Conservation (phyloP, 305 asterid species). For the Fraxinus dipetala region DNA sequence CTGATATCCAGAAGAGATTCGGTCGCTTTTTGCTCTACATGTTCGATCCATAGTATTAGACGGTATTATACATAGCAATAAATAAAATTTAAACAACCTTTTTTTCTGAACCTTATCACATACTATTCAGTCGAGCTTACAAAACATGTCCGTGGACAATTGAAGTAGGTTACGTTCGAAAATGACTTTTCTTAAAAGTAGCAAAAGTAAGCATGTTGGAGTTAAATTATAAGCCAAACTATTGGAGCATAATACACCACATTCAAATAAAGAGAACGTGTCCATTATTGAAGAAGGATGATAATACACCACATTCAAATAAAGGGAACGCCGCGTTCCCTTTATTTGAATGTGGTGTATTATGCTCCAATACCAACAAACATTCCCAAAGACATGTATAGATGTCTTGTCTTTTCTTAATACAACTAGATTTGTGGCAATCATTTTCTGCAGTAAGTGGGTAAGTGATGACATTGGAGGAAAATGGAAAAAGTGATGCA, state of each 20-base stretch:
- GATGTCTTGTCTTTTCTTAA: not conserved
- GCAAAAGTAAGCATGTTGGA: not conserved
- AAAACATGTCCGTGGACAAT: not conserved
- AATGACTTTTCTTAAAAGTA: not conserved
- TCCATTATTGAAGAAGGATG: too few relatives aligned
- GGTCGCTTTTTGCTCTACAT: conserved; percentile 80
- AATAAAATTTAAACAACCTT: not conserved
- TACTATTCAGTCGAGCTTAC: not conserved
- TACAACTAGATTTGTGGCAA: not conserved
- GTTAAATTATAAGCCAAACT: not conserved
- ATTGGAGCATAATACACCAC: too few relatives aligned
- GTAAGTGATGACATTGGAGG: not conserved
- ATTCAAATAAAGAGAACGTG: too few relatives aligned
- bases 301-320: too few relatives aligned
- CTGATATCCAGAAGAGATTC: conserved; percentile 81
- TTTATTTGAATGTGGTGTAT: too few relatives aligned
- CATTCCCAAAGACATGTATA: not conserved
- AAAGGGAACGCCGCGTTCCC: too few relatives aligned
- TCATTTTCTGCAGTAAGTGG: not conserved
- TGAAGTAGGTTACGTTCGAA: not conserved
- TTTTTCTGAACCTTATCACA: not conserved
- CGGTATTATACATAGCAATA: not conserved
- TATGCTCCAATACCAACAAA: not conserved
- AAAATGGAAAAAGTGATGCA: not conserved
- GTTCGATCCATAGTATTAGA: not conserved